These are phyloP conservation scores for Ceratobasidium theobromae DNA, from an alignment of 1,284 basidiomycete species.

Conservation along the genomic window DNA sequence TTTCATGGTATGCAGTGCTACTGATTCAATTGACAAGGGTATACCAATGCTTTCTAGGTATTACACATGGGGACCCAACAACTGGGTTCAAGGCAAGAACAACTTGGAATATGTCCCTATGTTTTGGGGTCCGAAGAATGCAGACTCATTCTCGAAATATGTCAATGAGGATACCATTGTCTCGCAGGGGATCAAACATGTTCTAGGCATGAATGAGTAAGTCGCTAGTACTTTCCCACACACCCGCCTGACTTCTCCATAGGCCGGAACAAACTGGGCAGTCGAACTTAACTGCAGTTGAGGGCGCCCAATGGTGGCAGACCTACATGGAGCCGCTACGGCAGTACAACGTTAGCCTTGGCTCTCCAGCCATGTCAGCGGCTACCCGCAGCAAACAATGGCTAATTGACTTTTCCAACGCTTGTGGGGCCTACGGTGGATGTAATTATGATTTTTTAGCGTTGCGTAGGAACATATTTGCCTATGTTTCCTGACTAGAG, in stretches of 20 bases:
- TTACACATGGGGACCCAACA: slow-evolving; percentile 34
- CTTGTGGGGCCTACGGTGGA: slow-evolving; percentile 43
- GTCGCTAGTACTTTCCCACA: neutral
- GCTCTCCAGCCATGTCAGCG: slow-evolving; percentile 48
- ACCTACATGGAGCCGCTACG: slow-evolving; percentile 38
- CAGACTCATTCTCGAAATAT: slow-evolving; percentile 40
- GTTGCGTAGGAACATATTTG: slow-evolving; percentile 42
- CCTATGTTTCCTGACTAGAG: neutral
- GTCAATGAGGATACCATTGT: slow-evolving; percentile 43
- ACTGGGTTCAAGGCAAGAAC: slow-evolving; percentile 23
- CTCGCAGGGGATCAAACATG: slow-evolving; percentile 39
- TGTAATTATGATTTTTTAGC: slow-evolving; percentile 51
- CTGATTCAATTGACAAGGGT: neutral
- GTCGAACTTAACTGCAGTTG: slow-evolving; percentile 29
- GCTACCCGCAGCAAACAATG: slow-evolving; percentile 48
- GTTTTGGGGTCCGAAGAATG: slow-evolving; percentile 45
- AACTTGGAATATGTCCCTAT: slow-evolving; percentile 44
- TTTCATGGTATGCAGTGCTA: slow-evolving; percentile 13
- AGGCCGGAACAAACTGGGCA: slow-evolving; percentile 28
- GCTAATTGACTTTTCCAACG: slow-evolving; percentile 47
- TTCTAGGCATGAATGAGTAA: slow-evolving; percentile 46
- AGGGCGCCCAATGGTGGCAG: slow-evolving; percentile 40
- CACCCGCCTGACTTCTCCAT: too few relatives aligned
- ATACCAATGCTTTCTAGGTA: slow-evolving; percentile 9
- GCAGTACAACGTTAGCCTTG: slow-evolving; percentile 44